A percentile compares a stretch with the other conserved stretches of the same genome.
These are phyloP conservation scores for Fusarium odoratissimum DNA, from an alignment of 2,329 filamentous ascomycete species.

Conservation along the genomic window DNA sequence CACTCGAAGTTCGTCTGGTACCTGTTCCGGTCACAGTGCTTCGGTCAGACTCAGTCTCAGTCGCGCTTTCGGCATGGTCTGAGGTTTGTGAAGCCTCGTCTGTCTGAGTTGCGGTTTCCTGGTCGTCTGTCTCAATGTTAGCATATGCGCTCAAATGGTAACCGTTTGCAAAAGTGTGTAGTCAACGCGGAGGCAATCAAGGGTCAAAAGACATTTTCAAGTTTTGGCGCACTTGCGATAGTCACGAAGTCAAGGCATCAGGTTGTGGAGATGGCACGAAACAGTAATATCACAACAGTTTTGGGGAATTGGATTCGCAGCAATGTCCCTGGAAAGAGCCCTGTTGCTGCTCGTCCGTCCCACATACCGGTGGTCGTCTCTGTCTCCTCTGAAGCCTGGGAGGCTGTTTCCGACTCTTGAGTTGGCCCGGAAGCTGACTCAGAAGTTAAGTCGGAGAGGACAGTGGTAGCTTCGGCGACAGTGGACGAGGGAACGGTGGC, in stretches of 20 bases:
- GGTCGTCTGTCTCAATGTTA: conserved; percentile 22
- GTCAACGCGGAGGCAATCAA: conserved; percentile 21
- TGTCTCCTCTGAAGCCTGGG: conserved; percentile 24
- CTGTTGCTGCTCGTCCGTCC: conserved; percentile 33
- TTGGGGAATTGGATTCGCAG: conserved; percentile 31
- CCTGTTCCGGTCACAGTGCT: conserved; percentile 50
- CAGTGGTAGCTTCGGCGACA: conserved; percentile 9
- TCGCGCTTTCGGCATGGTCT: conserved; percentile 30
- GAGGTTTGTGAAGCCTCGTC: conserved; percentile 36
- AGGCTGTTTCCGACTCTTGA: conserved; percentile 26
- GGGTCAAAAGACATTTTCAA: not conserved
- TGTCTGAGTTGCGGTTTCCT: conserved; percentile 22
- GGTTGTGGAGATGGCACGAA: conserved; percentile 14
- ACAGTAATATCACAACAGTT: conserved; percentile 32
- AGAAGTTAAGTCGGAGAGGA: conserved; percentile 8
- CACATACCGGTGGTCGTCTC: conserved; percentile 49
- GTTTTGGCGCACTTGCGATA: conserved; percentile 42
- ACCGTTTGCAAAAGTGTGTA: not conserved
- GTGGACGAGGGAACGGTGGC: conserved; percentile 21
- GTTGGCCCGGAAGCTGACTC: conserved; percentile 20
- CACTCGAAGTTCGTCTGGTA: conserved; percentile 50
- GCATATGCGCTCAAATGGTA: not conserved
- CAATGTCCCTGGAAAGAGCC: conserved; percentile 16
- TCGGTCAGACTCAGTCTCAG: conserved; percentile 38
- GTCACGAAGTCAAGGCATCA: conserved; percentile 6